Base-by-base conservation (phyloP, 768 basidiomycete genomes). In the Boletus vinaceobasis region DNA sequence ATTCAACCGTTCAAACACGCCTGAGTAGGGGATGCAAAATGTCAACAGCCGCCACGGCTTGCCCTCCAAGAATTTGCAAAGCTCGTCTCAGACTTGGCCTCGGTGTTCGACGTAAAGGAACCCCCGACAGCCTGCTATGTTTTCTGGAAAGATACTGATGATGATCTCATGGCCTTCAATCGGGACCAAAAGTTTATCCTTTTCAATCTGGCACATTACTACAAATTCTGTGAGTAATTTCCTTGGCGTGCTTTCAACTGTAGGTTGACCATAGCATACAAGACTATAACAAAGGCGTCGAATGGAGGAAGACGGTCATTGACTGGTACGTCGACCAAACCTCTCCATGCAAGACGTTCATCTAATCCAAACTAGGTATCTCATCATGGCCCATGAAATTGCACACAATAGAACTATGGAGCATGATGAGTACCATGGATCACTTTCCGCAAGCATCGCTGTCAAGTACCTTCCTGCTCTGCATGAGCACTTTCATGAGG, bases 351-450 rank as follows among this genome's bases (percentile, higher is more conserved):
- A 23, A 52, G 13, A 15, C 2, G 39, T 8, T 53, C 9, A 58
- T 26, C 37, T 36, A 13, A 0, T 23, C 39, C 23, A 7, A 38
- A 48, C 13, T 19, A 68, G 67, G 67, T 68, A 60, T 32, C 62
- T 70, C 33, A 63, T 68, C 4, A 65, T 70, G 56, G 65, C 59
- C 2, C 67, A 68, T 15, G 67, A 68, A 48, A 58, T 68, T 7
- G 68, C 67, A 15, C 68, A 68, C 53, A 62, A 65, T 10, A 42
- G 47, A 11, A 53, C 59, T 0, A 48, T 55, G 50, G 62, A 65
- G 15, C 67, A 69, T 13, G 62, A 69, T 5, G 66, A 66, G 45
- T 54, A 69, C 32, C 66, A 67, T 17, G 66, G 68, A 19, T 43
- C 61, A 4, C 46, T 69, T 19, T 60, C 59, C 31, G 47, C 65